phyloP scores from a whole-genome alignment of 176 grass and related monocot species.

The Avena sativa region DNA sequence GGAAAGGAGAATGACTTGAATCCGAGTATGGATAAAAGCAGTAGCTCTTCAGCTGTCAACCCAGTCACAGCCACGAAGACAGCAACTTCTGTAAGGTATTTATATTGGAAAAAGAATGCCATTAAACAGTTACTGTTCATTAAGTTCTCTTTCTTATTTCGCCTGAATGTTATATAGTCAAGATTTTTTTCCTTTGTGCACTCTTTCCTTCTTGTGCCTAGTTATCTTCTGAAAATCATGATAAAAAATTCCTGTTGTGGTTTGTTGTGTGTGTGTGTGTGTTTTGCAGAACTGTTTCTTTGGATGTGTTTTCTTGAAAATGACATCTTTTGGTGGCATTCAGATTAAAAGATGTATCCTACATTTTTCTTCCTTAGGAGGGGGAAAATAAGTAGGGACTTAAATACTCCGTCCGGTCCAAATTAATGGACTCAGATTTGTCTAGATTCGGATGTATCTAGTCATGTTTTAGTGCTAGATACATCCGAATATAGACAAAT shows the following conservation, averaged over 20 bases:
- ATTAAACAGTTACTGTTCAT: conserved; percentile 5
- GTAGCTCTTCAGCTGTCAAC: conserved; percentile 46
- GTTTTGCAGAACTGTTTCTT: neutral
- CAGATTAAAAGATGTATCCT: neutral
- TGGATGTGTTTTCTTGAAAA: neutral
- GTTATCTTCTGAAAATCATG: conserved; percentile 14
- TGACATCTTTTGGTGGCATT: neutral
- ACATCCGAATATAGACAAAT: too few relatives aligned
- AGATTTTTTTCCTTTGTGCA: conserved; percentile 2
- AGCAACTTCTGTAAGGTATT: conserved; percentile 62
- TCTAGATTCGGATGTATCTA: too few relatives aligned
- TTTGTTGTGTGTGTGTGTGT: neutral
- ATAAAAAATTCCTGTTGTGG: neutral
- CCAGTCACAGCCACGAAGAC: conserved; percentile 53
- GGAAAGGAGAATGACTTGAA: conserved; percentile 69
- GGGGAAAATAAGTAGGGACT: neutral
- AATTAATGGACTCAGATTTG: too few relatives aligned
- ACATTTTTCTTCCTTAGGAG: neutral
- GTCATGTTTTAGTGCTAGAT: too few relatives aligned
- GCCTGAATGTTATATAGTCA: conserved; percentile 23
- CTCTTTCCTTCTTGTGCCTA: neutral
- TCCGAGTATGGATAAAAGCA: conserved; percentile 55
- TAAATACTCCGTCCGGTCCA: too few relatives aligned
- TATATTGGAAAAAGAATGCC: conserved; percentile 9
- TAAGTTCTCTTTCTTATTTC: conserved; percentile 25